Base-by-base conservation (phyloP, 2,329 filamentous ascomycete species). In the Blastomyces gilchristii region DNA sequence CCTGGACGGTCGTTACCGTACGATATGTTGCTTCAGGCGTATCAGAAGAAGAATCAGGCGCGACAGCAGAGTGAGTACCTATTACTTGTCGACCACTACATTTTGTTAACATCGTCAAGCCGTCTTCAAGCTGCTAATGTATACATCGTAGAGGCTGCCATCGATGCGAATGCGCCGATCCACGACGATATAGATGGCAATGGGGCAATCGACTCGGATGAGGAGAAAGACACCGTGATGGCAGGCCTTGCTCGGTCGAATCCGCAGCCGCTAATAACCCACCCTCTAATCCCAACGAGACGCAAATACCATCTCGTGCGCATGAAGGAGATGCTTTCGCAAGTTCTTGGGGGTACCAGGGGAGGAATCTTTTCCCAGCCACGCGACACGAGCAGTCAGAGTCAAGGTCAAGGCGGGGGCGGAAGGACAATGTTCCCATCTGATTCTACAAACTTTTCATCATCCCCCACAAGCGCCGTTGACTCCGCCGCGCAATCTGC, bases 11-110 rank as follows among this genome's bases (percentile, higher is more conserved):
- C 89, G 54, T 78, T 96, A 64, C 92, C 92, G 1, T 97, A 97
- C 72, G 91, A 96, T 74, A 94, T 96, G 87, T 80, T 97, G 49
- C 82, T 97, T 47, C 87, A 89, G 16, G 87, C 88, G 8, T 94
- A 94, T 71, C 90, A 94, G 75, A 97, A 97, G 82, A 97, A 97
- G 81, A 99, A 99, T 71, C 94, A 97, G 75, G 94, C 94, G 28
- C 96, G 96, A 72, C 90, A 96, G 78, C 94, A 97, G 76, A 96
- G 90, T 92, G 81, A 78, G 87, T 83, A 53, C 37, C 52, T 39
- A 25, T 54, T 18, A 2, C 54, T 60, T 52, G 18, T 31, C 60
- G n/a, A 22, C 43, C 57, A 31, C 34, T 57, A 43, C 43, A 52
- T 47, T 16, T 14, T 22, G 12, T 37, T 25, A 22, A 16, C 28